These are phyloP conservation scores for Ustilago curta DNA, from an alignment of 1,284 basidiomycete genomes.

Conservation along the genomic window DNA sequence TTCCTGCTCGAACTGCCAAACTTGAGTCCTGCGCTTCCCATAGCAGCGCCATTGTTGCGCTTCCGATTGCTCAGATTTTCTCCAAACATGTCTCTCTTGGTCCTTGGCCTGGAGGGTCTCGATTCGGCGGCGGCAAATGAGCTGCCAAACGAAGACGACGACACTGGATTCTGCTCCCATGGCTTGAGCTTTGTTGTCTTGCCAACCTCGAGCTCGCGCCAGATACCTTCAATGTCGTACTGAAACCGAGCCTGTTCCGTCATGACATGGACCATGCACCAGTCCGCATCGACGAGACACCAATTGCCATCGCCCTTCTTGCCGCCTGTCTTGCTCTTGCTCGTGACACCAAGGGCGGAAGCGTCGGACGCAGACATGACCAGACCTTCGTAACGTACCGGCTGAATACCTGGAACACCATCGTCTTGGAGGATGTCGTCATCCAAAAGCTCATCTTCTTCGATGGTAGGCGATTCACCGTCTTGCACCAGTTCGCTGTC, in stretches of 20 bases:
- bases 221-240: slow-evolving; percentile 64
- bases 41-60: slow-evolving; percentile 9
- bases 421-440: slow-evolving; percentile 27
- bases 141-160: neutral
- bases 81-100: slow-evolving; percentile 35
- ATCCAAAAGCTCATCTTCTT: slow-evolving; percentile 20
- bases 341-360: slow-evolving; percentile 27
- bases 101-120: slow-evolving; percentile 8
- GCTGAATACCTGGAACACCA: slow-evolving; percentile 27
- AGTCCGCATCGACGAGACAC: slow-evolving; percentile 68
- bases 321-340: slow-evolving; percentile 44
- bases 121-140: slow-evolving; percentile 1
- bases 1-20: slow-evolving; percentile 24
- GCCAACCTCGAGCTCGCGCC: slow-evolving; percentile 50
- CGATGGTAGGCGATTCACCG: slow-evolving; percentile 36
- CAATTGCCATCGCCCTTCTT: slow-evolving; percentile 66
- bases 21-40: slow-evolving; percentile 7
- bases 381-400: slow-evolving; percentile 62
- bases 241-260: slow-evolving; percentile 58
- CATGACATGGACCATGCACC: slow-evolving; percentile 69
- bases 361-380: slow-evolving; percentile 54
- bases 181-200: slow-evolving; percentile 22
- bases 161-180: slow-evolving; percentile 26
- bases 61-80: slow-evolving; percentile 19
- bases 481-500: slow-evolving; percentile 40